phyloP scores from a whole-genome alignment of 371 early-diverging fungal genomes.

The Rhizopus delemar region DNA sequence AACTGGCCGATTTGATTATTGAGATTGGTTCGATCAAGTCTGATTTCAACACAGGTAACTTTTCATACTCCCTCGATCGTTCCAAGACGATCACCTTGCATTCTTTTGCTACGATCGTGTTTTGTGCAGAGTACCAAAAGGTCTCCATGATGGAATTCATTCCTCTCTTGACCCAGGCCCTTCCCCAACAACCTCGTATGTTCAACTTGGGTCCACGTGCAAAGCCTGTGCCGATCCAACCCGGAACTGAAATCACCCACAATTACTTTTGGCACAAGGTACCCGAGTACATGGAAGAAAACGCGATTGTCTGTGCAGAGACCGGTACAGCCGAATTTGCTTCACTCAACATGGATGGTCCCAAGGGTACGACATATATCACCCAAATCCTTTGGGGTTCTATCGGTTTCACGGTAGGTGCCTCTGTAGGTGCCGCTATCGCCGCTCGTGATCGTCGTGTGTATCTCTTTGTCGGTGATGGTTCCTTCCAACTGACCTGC shows the following conservation, averaged over 20 bases:
- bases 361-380: slow-evolving; percentile 37
- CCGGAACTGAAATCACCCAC: slow-evolving; percentile 35
- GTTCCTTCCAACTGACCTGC: slow-evolving; percentile 53
- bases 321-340: slow-evolving; percentile 57
- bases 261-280: slow-evolving; percentile 49
- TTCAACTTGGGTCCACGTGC: slow-evolving; percentile 26
- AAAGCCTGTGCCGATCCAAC: slow-evolving; percentile 20
- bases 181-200: slow-evolving; percentile 27
- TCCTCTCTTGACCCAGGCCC: slow-evolving; percentile 30
- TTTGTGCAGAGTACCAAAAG: slow-evolving; percentile 38
- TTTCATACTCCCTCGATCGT: slow-evolving; percentile 35
- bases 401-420: slow-evolving; percentile 46
- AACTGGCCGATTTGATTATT: slow-evolving; percentile 45
- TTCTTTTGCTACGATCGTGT: slow-evolving; percentile 34
- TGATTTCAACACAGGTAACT: slow-evolving; percentile 59
- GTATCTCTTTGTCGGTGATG: slow-evolving; percentile 55
- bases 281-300: slow-evolving; percentile 29
- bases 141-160: slow-evolving; percentile 43
- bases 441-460: slow-evolving; percentile 35
- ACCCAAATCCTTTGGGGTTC: slow-evolving; percentile 49
- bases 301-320: slow-evolving; percentile 48
- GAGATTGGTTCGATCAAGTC: slow-evolving; percentile 48
- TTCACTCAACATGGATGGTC: slow-evolving; percentile 36
- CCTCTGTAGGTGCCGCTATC: slow-evolving; percentile 41
- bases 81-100: slow-evolving; percentile 43